Conservation (phyloP, 2,329 filamentous ascomycete genomes). For the Aspergillus sp. region DNA sequence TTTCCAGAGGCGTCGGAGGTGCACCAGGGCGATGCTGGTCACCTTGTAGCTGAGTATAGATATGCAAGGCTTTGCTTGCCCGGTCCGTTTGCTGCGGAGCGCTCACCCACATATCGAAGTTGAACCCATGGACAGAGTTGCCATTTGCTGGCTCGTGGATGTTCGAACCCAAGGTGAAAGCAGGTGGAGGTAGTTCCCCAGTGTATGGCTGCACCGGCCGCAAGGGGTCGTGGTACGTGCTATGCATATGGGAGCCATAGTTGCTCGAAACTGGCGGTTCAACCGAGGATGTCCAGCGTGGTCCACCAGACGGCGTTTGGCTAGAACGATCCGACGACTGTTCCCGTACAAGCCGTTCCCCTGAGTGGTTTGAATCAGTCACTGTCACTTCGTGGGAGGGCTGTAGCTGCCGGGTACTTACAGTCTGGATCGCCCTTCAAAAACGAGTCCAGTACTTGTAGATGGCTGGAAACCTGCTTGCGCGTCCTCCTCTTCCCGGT, state of each 20-base stretch:
- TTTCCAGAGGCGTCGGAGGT: conserved; percentile 33
- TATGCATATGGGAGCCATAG: conserved; percentile 19
- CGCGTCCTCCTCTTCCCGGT: conserved; percentile 47
- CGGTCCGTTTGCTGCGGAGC: conserved; percentile 27
- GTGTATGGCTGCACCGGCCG: conserved; percentile 25
- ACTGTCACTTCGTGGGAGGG: too few relatives aligned
- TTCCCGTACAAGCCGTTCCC: conserved; percentile 33
- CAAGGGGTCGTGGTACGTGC: conserved; percentile 25
- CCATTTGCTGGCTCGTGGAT: not conserved
- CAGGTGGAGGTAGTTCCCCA: conserved; percentile 27
- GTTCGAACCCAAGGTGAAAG: conserved; percentile 26
- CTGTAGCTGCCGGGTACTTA: conserved; percentile 25
- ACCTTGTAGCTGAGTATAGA: conserved; percentile 37
- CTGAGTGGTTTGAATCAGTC: too few relatives aligned
- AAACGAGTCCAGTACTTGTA: conserved; percentile 54
- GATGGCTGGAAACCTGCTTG: conserved; percentile 58
- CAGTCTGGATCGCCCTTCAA: conserved; percentile 46
- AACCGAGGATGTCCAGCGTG: conserved; percentile 26
- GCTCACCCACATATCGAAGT: conserved; percentile 42
- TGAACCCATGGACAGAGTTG: conserved; percentile 28
- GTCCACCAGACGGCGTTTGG: conserved; percentile 23
- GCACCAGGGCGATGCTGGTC: conserved; percentile 28
- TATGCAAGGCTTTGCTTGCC: conserved; percentile 35
- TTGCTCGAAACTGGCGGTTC: conserved; percentile 24
- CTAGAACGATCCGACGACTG: conserved; percentile 24